A percentile compares a stretch with the other conserved stretches of the same genome.
Evolutionary conservation across 78 protist species (phyloP).

Genomic region (Polysphondylium violaceum): DNA sequence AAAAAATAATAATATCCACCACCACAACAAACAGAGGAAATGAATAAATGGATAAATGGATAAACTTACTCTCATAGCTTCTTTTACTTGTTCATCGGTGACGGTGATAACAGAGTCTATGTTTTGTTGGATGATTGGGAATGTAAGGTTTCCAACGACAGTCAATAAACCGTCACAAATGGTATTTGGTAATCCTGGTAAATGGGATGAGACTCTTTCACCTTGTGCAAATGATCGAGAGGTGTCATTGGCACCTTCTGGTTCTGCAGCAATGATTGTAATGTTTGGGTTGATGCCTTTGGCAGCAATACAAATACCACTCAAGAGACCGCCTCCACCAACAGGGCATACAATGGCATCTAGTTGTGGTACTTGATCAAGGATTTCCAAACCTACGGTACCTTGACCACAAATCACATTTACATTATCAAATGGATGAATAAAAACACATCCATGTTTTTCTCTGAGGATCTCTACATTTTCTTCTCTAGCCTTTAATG

Average conservation of each 20-base stretch:
- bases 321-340: constrained; percentile 93
- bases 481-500: constrained; percentile 62
- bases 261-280: constrained; percentile 90
- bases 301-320: constrained; percentile 66
- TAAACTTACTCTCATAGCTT: constrained; percentile 70
- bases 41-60: neutral
- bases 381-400: constrained; percentile 86
- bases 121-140: constrained; percentile 59
- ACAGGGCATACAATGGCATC: constrained; percentile 88
- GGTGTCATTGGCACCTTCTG: constrained; percentile 87
- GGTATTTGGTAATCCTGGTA: constrained; percentile 66
- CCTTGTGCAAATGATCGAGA: constrained; percentile 14
- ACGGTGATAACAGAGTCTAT: constrained; percentile 71
- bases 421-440: constrained; percentile 88
- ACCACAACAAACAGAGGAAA: neutral
- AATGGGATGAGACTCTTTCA: neutral
- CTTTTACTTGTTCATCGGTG: constrained; percentile 82
- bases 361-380: constrained; percentile 58
- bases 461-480: constrained; percentile 2
- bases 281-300: constrained; percentile 49
- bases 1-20: too few species aligned
- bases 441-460: constrained; percentile 43
- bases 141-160: constrained; percentile 59
- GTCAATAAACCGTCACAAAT: constrained; percentile 91
- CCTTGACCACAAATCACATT: constrained; percentile 92